A percentile compares a stretch with the other conserved stretches of the same genome.
Conservation (phyloP, 2,329 filamentous ascomycete species). For the Ophiostoma sp. region DNA sequence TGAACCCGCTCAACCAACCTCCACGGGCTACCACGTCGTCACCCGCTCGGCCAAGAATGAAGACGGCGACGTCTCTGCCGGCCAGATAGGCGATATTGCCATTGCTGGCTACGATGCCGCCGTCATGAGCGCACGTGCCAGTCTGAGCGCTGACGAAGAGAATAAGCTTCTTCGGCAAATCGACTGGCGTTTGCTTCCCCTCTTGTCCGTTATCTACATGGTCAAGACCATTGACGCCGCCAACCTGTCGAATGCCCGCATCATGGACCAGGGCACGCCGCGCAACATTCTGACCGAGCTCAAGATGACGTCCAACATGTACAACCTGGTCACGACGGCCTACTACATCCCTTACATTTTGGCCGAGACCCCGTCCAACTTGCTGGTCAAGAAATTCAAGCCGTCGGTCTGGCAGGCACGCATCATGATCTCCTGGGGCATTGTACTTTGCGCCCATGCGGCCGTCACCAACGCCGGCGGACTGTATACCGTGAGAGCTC, state of each 20-base stretch:
- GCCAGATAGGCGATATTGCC: neutral
- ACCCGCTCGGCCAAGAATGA: neutral
- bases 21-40: neutral
- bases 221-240: conserved; percentile 29
- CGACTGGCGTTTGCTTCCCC: conserved; percentile 28
- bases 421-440: conserved; percentile 65
- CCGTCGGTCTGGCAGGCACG: conserved; percentile 73
- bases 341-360: conserved; percentile 66
- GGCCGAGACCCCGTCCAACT: conserved; percentile 75
- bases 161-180: conserved; percentile 28
- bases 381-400: conserved; percentile 71
- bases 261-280: conserved; percentile 45
- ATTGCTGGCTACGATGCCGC: conserved; percentile 26
- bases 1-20: neutral
- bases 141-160: conserved; percentile 26
- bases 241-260: conserved; percentile 44
- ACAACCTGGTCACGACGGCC: conserved; percentile 41
- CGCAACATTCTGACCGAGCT: conserved; percentile 46
- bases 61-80: neutral
- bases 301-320: conserved; percentile 42
- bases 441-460: conserved; percentile 55
- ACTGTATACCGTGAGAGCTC: conserved; percentile 53
- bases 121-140: conserved; percentile 21
- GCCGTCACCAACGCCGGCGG: conserved; percentile 51
- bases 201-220: conserved; percentile 29